Conservation (phyloP, 768 basidiomycete species). For the Kockovaella imperatae region DNA sequence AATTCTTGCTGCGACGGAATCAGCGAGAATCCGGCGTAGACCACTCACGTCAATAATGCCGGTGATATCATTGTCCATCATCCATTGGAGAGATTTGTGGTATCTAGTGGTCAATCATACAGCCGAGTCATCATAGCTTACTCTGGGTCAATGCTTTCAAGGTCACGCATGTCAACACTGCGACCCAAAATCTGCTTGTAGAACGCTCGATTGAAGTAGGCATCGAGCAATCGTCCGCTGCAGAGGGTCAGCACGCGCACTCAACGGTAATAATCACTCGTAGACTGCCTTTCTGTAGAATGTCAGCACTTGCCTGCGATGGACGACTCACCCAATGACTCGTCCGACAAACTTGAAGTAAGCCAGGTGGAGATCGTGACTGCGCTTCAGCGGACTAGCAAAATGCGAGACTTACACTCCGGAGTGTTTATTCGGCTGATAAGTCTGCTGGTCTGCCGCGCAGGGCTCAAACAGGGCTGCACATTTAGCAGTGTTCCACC, state of each 20-base stretch:
- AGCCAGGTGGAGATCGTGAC: constrained; percentile 81
- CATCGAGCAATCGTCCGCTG: constrained; percentile 79
- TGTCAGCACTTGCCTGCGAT: not conserved
- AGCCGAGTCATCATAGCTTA: constrained; percentile 5
- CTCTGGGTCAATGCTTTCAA: constrained; percentile 96
- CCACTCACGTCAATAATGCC: constrained; percentile 38
- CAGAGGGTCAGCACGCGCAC: constrained; percentile 9
- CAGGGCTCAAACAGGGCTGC: constrained; percentile 91
- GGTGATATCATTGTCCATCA: constrained; percentile 77
- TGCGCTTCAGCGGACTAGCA: constrained; percentile 51
- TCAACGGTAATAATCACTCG: constrained; percentile 48
- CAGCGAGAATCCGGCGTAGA: constrained; percentile 31
- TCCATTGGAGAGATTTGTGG: constrained; percentile 97
- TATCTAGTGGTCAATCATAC: too few species aligned
- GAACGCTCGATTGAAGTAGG: constrained; percentile 93
- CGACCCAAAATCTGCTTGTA: constrained; percentile 92
- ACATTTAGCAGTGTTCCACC: constrained; percentile 3
- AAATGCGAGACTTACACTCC: constrained; percentile 11
- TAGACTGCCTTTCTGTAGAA: constrained; percentile 75
- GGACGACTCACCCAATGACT: constrained; percentile 57
- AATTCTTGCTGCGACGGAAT: constrained; percentile 83
- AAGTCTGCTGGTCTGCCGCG: constrained; percentile 86
- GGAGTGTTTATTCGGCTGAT: constrained; percentile 61
- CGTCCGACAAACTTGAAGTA: constrained; percentile 99
- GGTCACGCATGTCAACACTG: constrained; percentile 88